Percentiles rank a stretch among this genome's conserved stretches.
phyloP scores from a whole-genome alignment of 164 flowering plant genomes.

The Echeveria elegans region DNA sequence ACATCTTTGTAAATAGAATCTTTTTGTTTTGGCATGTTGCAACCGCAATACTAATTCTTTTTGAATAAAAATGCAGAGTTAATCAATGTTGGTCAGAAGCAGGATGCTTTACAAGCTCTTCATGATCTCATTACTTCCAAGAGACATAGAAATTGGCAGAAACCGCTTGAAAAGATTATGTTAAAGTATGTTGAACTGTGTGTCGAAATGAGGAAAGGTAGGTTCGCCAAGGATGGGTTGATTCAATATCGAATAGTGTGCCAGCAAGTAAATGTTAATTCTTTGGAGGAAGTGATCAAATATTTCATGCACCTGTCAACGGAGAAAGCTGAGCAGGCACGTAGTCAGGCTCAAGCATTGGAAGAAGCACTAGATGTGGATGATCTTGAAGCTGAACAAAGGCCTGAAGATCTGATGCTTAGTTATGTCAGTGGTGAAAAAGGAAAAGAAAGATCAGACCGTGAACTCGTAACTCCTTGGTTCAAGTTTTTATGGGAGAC shows the following conservation, averaged over 20 bases:
- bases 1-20: neutral
- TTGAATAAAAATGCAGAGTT: no score
- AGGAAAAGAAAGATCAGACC: constrained; percentile 91
- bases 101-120: constrained; percentile 84
- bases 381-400: constrained; percentile 88
- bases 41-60: no score
- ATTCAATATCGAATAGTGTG: constrained; percentile 89
- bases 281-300: constrained; percentile 95
- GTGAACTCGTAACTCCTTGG: constrained; percentile 99
- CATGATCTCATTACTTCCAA: constrained; percentile 84
- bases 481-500: constrained; percentile 98
- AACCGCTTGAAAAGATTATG: constrained; percentile 78
- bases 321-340: constrained; percentile 87
- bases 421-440: constrained; percentile 98
- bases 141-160: constrained; percentile 88
- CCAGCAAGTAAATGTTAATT: constrained; percentile 86
- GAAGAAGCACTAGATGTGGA: constrained; percentile 97
- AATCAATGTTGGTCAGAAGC: constrained; percentile 93
- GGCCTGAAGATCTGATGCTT: constrained; percentile 95
- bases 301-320: constrained; percentile 91
- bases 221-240: constrained; percentile 90
- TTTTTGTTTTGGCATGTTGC: no score
- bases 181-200: constrained; percentile 92
- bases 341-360: constrained; percentile 76
- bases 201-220: constrained; percentile 82